Evolutionary conservation across 148 eudicot species (phyloP).

Genomic region (Cornus controversa): DNA sequence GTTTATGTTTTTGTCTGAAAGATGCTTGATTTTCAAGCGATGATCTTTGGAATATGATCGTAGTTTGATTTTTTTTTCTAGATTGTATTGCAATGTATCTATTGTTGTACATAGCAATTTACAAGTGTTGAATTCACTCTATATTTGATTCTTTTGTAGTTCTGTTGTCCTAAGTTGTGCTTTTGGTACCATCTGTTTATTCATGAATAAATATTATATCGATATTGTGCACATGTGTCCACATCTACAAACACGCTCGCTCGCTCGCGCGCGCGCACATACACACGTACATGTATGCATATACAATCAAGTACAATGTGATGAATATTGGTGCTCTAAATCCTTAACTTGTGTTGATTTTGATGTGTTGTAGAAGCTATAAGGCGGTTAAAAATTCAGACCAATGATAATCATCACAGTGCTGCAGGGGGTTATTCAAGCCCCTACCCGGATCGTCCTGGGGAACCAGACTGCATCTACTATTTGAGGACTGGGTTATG

Average conservation of each 20-base stretch:
- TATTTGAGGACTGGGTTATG: constrained; percentile 60
- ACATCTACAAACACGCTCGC: not conserved
- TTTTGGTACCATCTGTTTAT: not conserved
- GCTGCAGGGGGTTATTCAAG: constrained; percentile 12
- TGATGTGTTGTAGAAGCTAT: constrained; percentile 34
- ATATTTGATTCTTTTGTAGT: not conserved
- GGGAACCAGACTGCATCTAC: constrained; percentile 64
- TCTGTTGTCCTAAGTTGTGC: not conserved
- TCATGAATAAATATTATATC: not conserved
- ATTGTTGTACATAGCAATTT: not conserved
- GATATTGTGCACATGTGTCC: not conserved
- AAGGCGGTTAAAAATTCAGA: constrained; percentile 33
- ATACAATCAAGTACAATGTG: not conserved
- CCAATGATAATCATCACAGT: constrained; percentile 17
- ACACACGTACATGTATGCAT: not conserved
- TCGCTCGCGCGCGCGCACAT: too few species aligned
- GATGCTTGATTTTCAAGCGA: constrained; percentile 23
- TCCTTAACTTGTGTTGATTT: constrained; percentile 7
- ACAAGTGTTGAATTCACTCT: not conserved
- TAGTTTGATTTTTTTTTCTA: not conserved
- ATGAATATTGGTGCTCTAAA: not conserved
- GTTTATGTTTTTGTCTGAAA: too few species aligned
- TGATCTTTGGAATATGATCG: constrained; percentile 10
- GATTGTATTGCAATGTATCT: not conserved
- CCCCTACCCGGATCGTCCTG: constrained; percentile 59